Percentiles rank a stretch among this genome's conserved stretches.
These are phyloP conservation scores for Metarhizium rileyi DNA, from an alignment of 2,329 filamentous ascomycete genomes.

Conservation along the genomic window DNA sequence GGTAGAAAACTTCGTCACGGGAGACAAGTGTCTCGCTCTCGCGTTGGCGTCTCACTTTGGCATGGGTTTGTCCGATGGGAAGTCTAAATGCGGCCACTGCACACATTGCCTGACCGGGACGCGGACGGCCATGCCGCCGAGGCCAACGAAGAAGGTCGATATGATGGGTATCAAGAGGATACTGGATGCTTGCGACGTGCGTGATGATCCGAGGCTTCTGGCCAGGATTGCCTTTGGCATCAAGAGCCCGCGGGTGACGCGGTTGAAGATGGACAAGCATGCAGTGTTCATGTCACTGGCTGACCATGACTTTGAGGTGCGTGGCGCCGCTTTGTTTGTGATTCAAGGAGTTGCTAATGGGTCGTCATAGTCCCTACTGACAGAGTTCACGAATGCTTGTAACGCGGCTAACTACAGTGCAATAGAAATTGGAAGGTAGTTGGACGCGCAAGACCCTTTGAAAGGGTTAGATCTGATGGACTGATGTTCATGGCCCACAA, in stretches of 20 bases:
- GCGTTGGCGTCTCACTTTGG: constrained; percentile 48
- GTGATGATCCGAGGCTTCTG: constrained; percentile 49
- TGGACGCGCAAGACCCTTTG: too few species aligned
- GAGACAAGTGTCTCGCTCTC: constrained; percentile 38
- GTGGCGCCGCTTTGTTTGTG: constrained; percentile 5
- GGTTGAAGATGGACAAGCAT: constrained; percentile 35
- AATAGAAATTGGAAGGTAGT: too few species aligned
- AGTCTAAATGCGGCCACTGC: background rate
- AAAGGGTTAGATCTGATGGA: too few species aligned
- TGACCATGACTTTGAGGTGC: constrained; percentile 42
- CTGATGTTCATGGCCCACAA: too few species aligned
- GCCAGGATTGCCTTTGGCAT: constrained; percentile 54
- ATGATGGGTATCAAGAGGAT: constrained; percentile 22
- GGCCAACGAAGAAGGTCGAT: constrained; percentile 29
- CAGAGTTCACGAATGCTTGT: too few species aligned
- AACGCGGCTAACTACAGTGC: too few species aligned
- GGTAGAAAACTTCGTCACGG: constrained; percentile 44
- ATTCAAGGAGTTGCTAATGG: too few species aligned
- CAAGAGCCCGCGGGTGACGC: constrained; percentile 42
- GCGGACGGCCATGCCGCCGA: constrained; percentile 27
- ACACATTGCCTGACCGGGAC: constrained; percentile 12
- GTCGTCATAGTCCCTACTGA: too few species aligned
- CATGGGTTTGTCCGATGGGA: constrained; percentile 21
- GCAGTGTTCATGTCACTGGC: constrained; percentile 42
- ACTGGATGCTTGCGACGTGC: constrained; percentile 25